Evolutionary conservation across 2,329 filamentous ascomycete species (phyloP).

Genomic region (Monilinia fructigena): DNA sequence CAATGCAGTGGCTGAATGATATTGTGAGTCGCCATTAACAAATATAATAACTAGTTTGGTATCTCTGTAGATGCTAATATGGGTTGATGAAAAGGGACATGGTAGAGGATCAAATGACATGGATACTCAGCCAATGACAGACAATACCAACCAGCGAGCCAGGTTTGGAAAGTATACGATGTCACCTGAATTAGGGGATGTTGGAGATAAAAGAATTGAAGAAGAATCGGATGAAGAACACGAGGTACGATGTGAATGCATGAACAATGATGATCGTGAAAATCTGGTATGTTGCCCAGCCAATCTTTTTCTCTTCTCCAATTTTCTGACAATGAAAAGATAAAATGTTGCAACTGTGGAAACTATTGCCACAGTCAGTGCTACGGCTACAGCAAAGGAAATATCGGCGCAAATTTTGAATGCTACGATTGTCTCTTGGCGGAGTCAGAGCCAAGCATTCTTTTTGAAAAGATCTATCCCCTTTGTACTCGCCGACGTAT

Average conservation of each 20-base stretch:
- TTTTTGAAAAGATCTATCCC: constrained; percentile 21
- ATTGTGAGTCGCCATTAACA: neutral
- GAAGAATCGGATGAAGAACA: neutral
- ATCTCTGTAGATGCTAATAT: neutral
- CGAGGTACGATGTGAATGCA: constrained; percentile 6
- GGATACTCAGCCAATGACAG: constrained; percentile 6
- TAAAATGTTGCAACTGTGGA: constrained; percentile 30
- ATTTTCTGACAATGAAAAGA: constrained; percentile 21
- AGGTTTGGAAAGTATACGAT: neutral
- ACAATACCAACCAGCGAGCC: neutral
- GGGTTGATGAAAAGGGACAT: neutral
- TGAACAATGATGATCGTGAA: constrained; percentile 1
- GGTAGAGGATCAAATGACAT: neutral
- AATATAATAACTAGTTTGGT: neutral
- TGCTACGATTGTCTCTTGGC: constrained; percentile 32
- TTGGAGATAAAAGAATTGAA: neutral
- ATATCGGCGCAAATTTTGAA: constrained; percentile 10
- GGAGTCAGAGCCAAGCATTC: neutral
- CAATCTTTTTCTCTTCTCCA: neutral
- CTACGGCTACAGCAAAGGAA: constrained; percentile 30
- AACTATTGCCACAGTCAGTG: constrained; percentile 30
- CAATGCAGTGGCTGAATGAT: constrained; percentile 17
- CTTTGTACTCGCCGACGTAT: constrained; percentile 27
- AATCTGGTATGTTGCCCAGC: constrained; percentile 12
- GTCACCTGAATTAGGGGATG: neutral